Percentiles rank a stretch among this genome's conserved stretches.
Conservation (phyloP, 1,139 yeast genomes). For the Taiozyma sp. region DNA sequence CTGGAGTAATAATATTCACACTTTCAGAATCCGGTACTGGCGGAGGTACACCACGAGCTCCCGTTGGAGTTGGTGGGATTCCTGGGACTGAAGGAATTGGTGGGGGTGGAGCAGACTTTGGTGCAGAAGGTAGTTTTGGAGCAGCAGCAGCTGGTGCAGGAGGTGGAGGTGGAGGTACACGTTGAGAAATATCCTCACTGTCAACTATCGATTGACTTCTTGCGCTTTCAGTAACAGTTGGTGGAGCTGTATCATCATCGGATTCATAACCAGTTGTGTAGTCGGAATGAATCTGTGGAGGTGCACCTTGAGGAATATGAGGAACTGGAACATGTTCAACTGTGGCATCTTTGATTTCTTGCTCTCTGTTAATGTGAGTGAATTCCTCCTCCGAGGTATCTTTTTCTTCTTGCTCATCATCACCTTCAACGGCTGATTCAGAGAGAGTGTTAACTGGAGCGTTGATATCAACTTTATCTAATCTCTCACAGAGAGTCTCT, state of each 20-base stretch:
- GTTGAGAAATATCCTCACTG: conserved; percentile 2
- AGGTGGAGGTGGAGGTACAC: conserved; percentile 1
- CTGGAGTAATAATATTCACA: conserved; percentile 4
- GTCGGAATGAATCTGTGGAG: conserved; percentile 14
- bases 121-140: background rate
- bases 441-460: conserved; percentile 8
- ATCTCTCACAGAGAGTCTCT: conserved; percentile 11
- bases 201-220: conserved; percentile 5
- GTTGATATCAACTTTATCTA: conserved; percentile 11
- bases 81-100: conserved; percentile 6
- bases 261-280: conserved; percentile 25
- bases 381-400: conserved; percentile 18
- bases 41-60: conserved; percentile 14
- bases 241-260: conserved; percentile 18
- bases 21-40: conserved; percentile 21
- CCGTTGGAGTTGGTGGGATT: conserved; percentile 7
- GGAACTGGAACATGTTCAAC: conserved; percentile 8
- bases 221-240: background rate
- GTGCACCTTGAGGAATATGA: conserved; percentile 1
- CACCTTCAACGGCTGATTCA: conserved; percentile 24
- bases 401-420: conserved; percentile 22
- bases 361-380: conserved; percentile 16
- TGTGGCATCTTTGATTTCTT: conserved; percentile 11
- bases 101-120: conserved; percentile 1
- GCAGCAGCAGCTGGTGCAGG: conserved; percentile 11